Percentiles rank a stretch among this genome's conserved stretches.
These are phyloP conservation scores for Schwanniomyces yamadae DNA, from an alignment of 805 yeast genomes.

Conservation along the genomic window DNA sequence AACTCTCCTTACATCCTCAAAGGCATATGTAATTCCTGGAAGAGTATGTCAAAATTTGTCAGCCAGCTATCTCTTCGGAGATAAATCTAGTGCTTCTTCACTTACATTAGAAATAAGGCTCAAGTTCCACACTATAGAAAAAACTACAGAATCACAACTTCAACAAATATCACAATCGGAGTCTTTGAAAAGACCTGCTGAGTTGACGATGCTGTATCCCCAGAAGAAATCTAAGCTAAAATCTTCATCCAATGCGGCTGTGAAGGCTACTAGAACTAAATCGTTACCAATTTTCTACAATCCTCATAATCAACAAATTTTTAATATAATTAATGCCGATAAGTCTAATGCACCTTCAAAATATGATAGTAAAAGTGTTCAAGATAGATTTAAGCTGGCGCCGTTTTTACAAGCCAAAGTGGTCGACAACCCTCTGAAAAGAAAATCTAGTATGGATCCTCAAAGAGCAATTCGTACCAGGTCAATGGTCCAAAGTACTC, in stretches of 20 bases:
- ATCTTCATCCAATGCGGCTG: slow-evolving; percentile 18
- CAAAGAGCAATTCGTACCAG: slow-evolving; percentile 43
- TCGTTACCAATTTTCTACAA: slow-evolving; percentile 42
- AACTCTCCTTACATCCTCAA: slow-evolving; percentile 23
- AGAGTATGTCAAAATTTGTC: slow-evolving; percentile 60
- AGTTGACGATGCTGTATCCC: slow-evolving; percentile 6
- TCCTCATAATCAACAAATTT: slow-evolving; percentile 39
- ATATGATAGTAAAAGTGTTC: slow-evolving; percentile 40
- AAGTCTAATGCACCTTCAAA: slow-evolving; percentile 36
- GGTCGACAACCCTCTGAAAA: slow-evolving; percentile 37
- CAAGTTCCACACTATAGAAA: slow-evolving; percentile 44
- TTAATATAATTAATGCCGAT: slow-evolving; percentile 42
- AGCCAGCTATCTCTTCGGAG: slow-evolving; percentile 41
- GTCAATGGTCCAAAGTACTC: slow-evolving; percentile 36
- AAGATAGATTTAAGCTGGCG: slow-evolving; percentile 46
- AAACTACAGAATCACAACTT: slow-evolving; percentile 5
- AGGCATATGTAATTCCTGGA: slow-evolving; percentile 41
- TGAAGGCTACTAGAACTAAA: slow-evolving; percentile 44
- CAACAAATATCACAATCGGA: slow-evolving; percentile 10
- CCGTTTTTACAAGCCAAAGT: slow-evolving; percentile 42
- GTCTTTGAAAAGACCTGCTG: slow-evolving; percentile 9
- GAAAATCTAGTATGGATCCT: slow-evolving; percentile 25
- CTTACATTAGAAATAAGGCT: slow-evolving; percentile 59
- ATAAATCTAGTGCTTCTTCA: slow-evolving; percentile 33
- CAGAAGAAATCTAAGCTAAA: slow-evolving; percentile 11